Percentiles rank a stretch among this genome's conserved stretches.
Evolutionary conservation across 208 protist genomes (phyloP).

Genomic region (Naegleria gruberi): DNA sequence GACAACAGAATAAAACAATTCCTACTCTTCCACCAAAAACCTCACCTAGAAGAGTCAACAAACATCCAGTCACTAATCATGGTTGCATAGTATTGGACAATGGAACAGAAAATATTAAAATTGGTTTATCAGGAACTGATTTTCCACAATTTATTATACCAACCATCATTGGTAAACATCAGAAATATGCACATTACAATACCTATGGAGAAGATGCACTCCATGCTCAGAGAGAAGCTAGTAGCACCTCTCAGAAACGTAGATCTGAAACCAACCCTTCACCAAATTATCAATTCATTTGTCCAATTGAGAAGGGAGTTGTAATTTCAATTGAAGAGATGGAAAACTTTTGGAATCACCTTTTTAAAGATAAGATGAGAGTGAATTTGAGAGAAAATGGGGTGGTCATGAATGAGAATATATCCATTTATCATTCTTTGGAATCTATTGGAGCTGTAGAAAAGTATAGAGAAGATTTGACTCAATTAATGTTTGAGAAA

Average conservation of each 20-base stretch:
- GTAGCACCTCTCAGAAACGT: background rate
- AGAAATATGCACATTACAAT: background rate
- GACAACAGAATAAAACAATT: too few species aligned
- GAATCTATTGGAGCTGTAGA: background rate
- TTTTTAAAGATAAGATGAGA: background rate
- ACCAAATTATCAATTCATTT: background rate
- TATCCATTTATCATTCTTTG: background rate
- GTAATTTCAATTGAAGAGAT: slow-evolving; percentile 23
- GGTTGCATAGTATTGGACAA: background rate
- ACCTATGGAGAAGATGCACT: background rate
- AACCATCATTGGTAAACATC: background rate
- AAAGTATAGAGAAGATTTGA: slow-evolving; percentile 22
- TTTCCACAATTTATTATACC: background rate
- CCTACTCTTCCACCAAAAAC: too few species aligned
- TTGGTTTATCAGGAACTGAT: background rate
- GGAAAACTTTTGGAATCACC: background rate
- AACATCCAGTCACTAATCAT: too few species aligned
- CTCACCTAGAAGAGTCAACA: too few species aligned
- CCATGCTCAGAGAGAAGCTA: background rate
- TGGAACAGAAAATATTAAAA: background rate
- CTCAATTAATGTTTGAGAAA: slow-evolving; percentile 11
- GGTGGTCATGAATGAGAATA: slow-evolving; percentile 5
- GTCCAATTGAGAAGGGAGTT: slow-evolving; percentile 4
- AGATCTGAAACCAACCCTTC: background rate
- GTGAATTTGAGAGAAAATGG: background rate